Base-by-base conservation (phyloP, 495 filamentous ascomycete species). In the Geopyxis carbonaria region DNA sequence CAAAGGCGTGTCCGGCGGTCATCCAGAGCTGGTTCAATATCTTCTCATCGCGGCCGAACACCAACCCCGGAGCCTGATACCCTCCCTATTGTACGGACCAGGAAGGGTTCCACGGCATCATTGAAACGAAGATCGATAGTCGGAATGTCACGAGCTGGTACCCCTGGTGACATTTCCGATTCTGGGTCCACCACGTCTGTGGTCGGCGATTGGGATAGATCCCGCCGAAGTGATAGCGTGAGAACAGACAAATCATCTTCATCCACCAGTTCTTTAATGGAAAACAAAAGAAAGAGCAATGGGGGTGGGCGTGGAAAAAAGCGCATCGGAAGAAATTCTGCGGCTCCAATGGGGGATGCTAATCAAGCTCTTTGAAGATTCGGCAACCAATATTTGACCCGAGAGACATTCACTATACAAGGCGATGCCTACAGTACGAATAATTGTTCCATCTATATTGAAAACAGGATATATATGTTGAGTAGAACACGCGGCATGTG, bases 11-110 rank as follows among this genome's bases (percentile, higher is more conserved):
- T 14, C n/a, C 8, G n/a, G 15, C 34, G 33, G 4, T n/a, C 35
- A 5, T 39, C 40, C 16, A 20, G 41, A 14, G 29, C 45, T 3
- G 34, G 43, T 4, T 46, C 43, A 9, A 30, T 48, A 28, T 48
- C 46, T 15, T 42, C 38, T 1, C 46, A 35, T 10, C 33, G 34
- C 10, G 45, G 43, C 5, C 8, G 28, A 33, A 41, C 38, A 13
- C 27, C 38, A 18, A 48, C 50, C 1, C 50, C 50, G 10, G 50
- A 53, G 22, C 41, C 48, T 7, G 50, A 54, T 10, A n/a, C 27
- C 9, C 9, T 22, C 7, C 25, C 18, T 19, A 21, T 16, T n/a
- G 28, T 7, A 11, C 36, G 22, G 14, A 18, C 24, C 4, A 25
- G 36, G 8, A 31, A 30, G 15, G 38, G 38, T 8, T 29, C 46